phyloP scores from a whole-genome alignment of 306 rosid genomes.

The Quercus berberidifolia region DNA sequence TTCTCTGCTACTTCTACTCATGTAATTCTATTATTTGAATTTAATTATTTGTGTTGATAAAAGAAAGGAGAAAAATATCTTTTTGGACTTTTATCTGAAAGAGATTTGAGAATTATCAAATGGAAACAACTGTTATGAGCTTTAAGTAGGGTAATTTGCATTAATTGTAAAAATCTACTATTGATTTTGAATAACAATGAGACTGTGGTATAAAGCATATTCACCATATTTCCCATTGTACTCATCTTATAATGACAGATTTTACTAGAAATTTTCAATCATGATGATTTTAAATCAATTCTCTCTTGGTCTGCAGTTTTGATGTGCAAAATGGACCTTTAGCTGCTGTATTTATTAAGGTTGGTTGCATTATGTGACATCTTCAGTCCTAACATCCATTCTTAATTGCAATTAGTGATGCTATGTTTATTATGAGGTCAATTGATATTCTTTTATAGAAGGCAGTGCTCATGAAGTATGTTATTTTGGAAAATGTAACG shows the following conservation, averaged over 20 bases:
- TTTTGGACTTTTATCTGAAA: background rate
- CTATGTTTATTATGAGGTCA: background rate
- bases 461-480: background rate
- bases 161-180: background rate
- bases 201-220: background rate
- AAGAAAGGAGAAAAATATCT: background rate
- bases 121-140: background rate
- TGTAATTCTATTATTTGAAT: too few relatives aligned
- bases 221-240: background rate
- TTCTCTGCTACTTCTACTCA: too few relatives aligned
- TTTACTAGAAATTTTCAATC: background rate
- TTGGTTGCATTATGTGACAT: conserved; percentile 26
- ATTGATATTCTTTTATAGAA: background rate
- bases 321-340: conserved; percentile 81
- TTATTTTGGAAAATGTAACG: background rate
- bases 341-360: conserved; percentile 93
- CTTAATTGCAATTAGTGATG: conserved; percentile 1
- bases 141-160: background rate
- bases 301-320: conserved; percentile 57
- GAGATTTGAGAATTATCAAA: background rate
- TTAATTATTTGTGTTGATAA: too few relatives aligned
- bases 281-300: background rate
- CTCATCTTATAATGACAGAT: background rate
- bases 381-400: conserved; percentile 12
- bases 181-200: background rate